Evolutionary conservation across 768 basidiomycete genomes (phyloP).

Genomic region (Amanita polypyramis): DNA sequence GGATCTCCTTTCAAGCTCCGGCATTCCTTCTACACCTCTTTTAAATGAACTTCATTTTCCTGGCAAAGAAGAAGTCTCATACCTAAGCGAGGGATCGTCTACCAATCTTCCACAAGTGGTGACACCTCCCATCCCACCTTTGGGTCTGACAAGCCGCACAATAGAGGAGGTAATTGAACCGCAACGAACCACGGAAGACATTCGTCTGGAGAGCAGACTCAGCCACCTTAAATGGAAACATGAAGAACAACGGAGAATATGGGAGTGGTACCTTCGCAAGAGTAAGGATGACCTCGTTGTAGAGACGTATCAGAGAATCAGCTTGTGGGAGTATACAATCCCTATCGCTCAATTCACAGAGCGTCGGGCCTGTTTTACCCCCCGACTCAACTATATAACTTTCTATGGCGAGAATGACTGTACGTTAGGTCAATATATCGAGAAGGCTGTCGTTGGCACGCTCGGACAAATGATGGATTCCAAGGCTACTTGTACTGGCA

Average conservation of each 20-base stretch:
- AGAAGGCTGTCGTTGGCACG: constrained; percentile 61
- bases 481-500: constrained; percentile 71
- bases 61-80: constrained; percentile 20
- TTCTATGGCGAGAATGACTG: constrained; percentile 92
- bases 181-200: constrained; percentile 57
- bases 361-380: constrained; percentile 71
- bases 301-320: constrained; percentile 88
- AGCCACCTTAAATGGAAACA: constrained; percentile 68
- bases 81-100: constrained; percentile 18
- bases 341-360: constrained; percentile 57
- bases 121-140: constrained; percentile 6
- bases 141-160: constrained; percentile 12
- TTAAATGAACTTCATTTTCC: constrained; percentile 7
- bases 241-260: constrained; percentile 79
- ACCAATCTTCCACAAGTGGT: constrained; percentile 12
- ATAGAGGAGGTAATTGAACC: constrained; percentile 30
- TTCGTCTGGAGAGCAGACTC: constrained; percentile 63
- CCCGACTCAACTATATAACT: constrained; percentile 58
- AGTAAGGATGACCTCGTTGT: constrained; percentile 81
- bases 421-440: constrained; percentile 90
- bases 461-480: constrained; percentile 61
- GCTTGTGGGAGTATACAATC: constrained; percentile 70
- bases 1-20: constrained; percentile 26
- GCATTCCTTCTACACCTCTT: constrained; percentile 30
- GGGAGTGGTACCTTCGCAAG: constrained; percentile 92